These are phyloP conservation scores for Croton setiger DNA, from an alignment of 441 rosid genomes.

Conservation along the genomic window DNA sequence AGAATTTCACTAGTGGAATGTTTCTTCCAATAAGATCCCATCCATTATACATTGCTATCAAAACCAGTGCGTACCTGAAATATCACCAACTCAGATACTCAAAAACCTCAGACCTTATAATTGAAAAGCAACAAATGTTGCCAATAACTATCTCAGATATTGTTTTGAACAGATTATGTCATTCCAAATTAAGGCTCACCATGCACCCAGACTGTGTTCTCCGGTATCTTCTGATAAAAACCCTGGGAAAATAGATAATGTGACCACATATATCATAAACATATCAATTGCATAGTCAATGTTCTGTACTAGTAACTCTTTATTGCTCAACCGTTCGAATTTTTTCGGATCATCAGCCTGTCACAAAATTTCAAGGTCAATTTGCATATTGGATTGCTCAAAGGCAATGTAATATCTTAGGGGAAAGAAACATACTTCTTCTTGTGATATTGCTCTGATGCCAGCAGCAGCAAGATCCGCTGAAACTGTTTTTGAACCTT, in stretches of 20 bases:
- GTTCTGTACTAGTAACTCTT: slow-evolving; percentile 38
- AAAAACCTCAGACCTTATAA: not conserved
- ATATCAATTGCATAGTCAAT: slow-evolving; percentile 49
- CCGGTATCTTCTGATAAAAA: slow-evolving; percentile 73
- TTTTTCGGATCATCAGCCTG: slow-evolving; percentile 25
- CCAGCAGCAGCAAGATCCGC: slow-evolving; percentile 79
- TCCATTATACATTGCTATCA: slow-evolving; percentile 57
- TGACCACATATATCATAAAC: slow-evolving; percentile 48
- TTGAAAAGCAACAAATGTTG: no score
- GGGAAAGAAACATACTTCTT: slow-evolving; percentile 22
- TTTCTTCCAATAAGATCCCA: slow-evolving; percentile 61
- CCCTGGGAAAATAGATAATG: slow-evolving; percentile 75
- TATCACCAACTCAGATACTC: not conserved
- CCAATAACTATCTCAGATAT: no score
- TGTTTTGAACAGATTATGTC: not conserved
- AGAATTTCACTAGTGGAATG: slow-evolving; percentile 38
- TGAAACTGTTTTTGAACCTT: slow-evolving; percentile 72
- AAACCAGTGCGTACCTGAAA: slow-evolving; percentile 58
- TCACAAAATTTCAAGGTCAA: not conserved
- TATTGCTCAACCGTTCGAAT: slow-evolving; percentile 42
- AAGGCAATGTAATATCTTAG: not conserved
- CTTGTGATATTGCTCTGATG: slow-evolving; percentile 23
- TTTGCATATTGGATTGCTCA: not conserved
- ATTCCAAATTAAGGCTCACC: slow-evolving; percentile 36
- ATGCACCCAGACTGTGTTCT: slow-evolving; percentile 49